Conservation (phyloP, 768 basidiomycete genomes). For the Sistotremastrum niveocremeum region DNA sequence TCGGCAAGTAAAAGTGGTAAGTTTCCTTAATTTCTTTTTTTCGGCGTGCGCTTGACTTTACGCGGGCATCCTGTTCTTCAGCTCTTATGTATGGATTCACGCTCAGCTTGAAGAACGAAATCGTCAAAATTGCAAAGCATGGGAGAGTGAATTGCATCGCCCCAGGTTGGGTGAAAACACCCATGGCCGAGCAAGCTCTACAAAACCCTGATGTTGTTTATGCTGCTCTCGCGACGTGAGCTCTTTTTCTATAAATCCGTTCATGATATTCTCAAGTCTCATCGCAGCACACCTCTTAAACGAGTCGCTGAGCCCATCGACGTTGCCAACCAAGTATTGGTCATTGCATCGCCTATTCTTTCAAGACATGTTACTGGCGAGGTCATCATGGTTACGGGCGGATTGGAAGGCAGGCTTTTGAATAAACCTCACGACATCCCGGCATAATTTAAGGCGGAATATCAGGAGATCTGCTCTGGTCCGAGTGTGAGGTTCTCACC, state of each 20-base stretch:
- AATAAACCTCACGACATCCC: conserved; percentile 25
- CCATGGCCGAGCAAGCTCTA: conserved; percentile 45
- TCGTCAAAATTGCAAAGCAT: conserved; percentile 57
- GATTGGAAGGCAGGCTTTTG: conserved; percentile 61
- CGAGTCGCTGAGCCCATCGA: conserved; percentile 52
- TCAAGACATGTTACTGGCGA: conserved; percentile 65
- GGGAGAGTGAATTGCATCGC: conserved; percentile 60
- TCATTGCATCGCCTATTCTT: conserved; percentile 43
- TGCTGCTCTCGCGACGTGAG: conserved; percentile 55
- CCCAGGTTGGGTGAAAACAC: conserved; percentile 49
- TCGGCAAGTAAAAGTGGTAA: conserved; percentile 55
- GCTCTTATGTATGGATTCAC: conserved; percentile 65
- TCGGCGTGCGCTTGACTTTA: neutral
- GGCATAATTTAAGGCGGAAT: too few relatives aligned
- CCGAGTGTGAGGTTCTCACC: too few relatives aligned
- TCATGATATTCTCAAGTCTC: neutral
- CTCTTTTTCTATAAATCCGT: neutral
- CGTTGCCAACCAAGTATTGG: conserved; percentile 48
- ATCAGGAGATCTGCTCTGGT: too few relatives aligned
- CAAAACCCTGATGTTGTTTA: conserved; percentile 41
- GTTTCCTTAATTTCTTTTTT: conserved; percentile 5
- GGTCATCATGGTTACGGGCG: conserved; percentile 58
- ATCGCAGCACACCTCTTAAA: conserved; percentile 48
- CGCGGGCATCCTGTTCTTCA: conserved; percentile 9
- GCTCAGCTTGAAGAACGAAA: conserved; percentile 63